Conservation (phyloP, 768 basidiomycete species). For the Obba rivulosa region DNA sequence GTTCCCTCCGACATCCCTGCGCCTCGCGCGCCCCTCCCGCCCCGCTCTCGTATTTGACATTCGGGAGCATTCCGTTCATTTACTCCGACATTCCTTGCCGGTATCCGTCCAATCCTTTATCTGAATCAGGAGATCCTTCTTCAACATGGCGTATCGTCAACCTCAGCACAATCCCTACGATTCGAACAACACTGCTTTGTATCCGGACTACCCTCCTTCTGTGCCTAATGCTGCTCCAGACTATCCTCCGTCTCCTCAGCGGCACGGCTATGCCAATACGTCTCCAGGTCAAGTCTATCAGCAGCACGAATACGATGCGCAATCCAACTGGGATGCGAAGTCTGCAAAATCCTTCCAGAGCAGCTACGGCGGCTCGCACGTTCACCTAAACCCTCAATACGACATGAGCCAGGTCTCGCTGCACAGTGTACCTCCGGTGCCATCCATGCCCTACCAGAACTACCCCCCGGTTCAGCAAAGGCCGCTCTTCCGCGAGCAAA, state of each 20-base stretch:
- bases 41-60: not conserved
- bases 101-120: constrained; percentile 2
- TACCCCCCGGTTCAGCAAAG: constrained; percentile 54
- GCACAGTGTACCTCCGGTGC: constrained; percentile 44
- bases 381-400: constrained; percentile 58
- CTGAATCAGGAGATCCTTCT: not conserved
- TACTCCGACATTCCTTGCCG: constrained; percentile 9
- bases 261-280: constrained; percentile 3
- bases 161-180: constrained; percentile 20
- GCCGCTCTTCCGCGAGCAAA: constrained; percentile 39
- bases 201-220: constrained; percentile 16
- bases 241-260: constrained; percentile 13
- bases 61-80: not conserved
- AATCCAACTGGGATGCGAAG: constrained; percentile 38
- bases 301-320: constrained; percentile 18
- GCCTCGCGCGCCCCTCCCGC: not conserved
- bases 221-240: constrained; percentile 9
- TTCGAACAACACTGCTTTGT: constrained; percentile 7
- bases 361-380: constrained; percentile 64
- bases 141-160: constrained; percentile 24
- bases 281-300: constrained; percentile 10
- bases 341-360: constrained; percentile 62
- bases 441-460: constrained; percentile 48
- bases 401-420: constrained; percentile 47
- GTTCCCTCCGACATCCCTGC: not conserved